Conservation (phyloP, 2,329 filamentous ascomycete genomes). For the Cordyceps tenuipes region DNA sequence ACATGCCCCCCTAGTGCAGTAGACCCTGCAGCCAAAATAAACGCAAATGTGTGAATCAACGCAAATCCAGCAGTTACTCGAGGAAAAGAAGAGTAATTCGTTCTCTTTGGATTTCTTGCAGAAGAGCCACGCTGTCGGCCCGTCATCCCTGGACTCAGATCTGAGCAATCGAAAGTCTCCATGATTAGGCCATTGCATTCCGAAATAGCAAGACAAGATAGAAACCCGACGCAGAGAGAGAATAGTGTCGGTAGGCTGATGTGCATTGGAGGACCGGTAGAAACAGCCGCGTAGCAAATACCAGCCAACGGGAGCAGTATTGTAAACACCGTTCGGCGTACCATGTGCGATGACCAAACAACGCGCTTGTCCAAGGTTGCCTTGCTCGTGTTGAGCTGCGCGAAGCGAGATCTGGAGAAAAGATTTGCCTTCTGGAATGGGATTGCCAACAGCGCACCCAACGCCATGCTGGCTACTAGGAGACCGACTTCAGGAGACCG, state of each 20-base stretch:
- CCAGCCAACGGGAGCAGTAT: conserved; percentile 58
- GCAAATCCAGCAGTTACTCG: conserved; percentile 65
- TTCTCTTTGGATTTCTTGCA: conserved; percentile 36
- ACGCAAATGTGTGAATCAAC: conserved; percentile 60
- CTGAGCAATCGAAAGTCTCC: conserved; percentile 75
- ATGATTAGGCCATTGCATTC: conserved; percentile 72
- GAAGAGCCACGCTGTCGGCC: conserved; percentile 40
- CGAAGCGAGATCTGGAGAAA: conserved; percentile 57
- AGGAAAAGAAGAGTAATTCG: conserved; percentile 70
- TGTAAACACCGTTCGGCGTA: conserved; percentile 60
- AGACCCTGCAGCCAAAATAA: conserved; percentile 59
- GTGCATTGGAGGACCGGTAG: conserved; percentile 51
- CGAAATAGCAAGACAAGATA: conserved; percentile 64
- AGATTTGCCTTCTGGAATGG: conserved; percentile 65
- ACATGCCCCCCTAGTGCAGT: conserved; percentile 61
- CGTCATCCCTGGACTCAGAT: conserved; percentile 64
- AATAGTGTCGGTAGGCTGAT: conserved; percentile 58
- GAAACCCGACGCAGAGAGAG: conserved; percentile 57
- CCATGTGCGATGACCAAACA: conserved; percentile 63
- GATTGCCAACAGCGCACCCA: conserved; percentile 61
- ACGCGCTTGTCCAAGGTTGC: conserved; percentile 58
- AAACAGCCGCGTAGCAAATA: conserved; percentile 58
- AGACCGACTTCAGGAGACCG: conserved; percentile 58
- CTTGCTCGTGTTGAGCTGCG: conserved; percentile 52
- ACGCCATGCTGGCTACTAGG: conserved; percentile 55